Evolutionary conservation across 164 flowering plant species (phyloP), one percentile per base, ranked within the genome.

Genomic region (Macadamia tetraphylla): DNA sequence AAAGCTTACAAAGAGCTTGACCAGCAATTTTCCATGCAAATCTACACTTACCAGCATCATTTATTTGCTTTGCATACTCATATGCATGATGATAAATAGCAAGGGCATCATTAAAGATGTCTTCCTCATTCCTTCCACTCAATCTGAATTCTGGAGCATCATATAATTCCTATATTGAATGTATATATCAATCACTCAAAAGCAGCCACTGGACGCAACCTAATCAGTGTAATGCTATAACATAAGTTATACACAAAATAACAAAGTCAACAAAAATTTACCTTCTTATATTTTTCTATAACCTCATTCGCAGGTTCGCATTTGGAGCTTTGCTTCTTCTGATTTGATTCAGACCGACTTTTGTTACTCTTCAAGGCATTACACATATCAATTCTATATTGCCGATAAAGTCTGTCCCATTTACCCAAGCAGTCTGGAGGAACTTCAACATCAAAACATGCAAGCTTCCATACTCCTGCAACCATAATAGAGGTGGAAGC

Each of bases 1-100:
- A 72, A 6, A 79, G 15, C 65, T 51, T 67, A 64, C 81, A 83
- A 9, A 93, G 91, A 1, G 89, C 92, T 67, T 77, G 49, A 29
- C 95, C 97, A 6, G 97, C 98, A 60, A 93, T 87, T 59, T 64
- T 88, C 93, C 97, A 89, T 6, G 86, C 86, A 74, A 91, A 91
- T 12, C 75, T 6, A 63, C 93, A 87, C 42, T 58, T 62, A 0
- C 67, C 13, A 1, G 69, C 78, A 0, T 64, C 66, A 2, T 10
- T 9, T 1, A 1, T 30, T 35, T 35, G 40, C 44, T 15, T 76
- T 0, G 92, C 97, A 73, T 75, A 64, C 18, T 83, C 81, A 56
- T 93, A 91, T 14, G 67, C 52, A 0, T 83, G 64, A 29, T 80
- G 72, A 62, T 91, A 94, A 11, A 94, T 83, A 0, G 91, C 97